These are phyloP conservation scores for Geotrichum reessii DNA, from an alignment of 1,139 yeast species.

Conservation along the genomic window DNA sequence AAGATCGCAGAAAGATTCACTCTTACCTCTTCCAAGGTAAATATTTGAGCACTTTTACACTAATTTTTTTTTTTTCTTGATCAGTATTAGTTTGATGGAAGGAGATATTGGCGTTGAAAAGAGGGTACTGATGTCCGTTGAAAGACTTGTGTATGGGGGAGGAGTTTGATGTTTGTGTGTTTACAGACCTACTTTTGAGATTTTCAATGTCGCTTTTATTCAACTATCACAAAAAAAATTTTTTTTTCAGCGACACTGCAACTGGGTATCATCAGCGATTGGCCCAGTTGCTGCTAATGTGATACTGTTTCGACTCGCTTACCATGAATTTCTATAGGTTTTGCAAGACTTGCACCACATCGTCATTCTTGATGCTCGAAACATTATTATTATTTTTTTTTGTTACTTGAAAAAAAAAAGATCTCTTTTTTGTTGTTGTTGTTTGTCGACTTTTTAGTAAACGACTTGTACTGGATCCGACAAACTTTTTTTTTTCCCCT, in stretches of 20 bases:
- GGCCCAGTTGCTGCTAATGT: too few relatives aligned
- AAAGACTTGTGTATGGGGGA: neutral
- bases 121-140: neutral
- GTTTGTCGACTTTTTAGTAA: neutral
- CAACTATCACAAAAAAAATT: too few relatives aligned
- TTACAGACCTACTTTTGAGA: too few relatives aligned
- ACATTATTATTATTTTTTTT: neutral
- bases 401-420: neutral
- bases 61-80: neutral
- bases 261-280: too few relatives aligned
- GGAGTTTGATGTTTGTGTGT: too few relatives aligned
- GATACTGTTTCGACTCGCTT: too few relatives aligned
- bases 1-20: slow-evolving; percentile 99
- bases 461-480: too few relatives aligned
- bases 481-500: neutral
- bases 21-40: slow-evolving; percentile 97
- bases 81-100: neutral
- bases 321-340: too few relatives aligned
- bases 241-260: too few relatives aligned
- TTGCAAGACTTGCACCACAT: too few relatives aligned
- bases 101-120: neutral
- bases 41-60: slow-evolving; percentile 35
- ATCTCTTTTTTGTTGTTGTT: neutral
- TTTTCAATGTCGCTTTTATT: too few relatives aligned
- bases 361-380: too few relatives aligned